Evolutionary conservation across 495 filamentous ascomycete genomes (phyloP).

Genomic region (Lineolata rhizophorae): DNA sequence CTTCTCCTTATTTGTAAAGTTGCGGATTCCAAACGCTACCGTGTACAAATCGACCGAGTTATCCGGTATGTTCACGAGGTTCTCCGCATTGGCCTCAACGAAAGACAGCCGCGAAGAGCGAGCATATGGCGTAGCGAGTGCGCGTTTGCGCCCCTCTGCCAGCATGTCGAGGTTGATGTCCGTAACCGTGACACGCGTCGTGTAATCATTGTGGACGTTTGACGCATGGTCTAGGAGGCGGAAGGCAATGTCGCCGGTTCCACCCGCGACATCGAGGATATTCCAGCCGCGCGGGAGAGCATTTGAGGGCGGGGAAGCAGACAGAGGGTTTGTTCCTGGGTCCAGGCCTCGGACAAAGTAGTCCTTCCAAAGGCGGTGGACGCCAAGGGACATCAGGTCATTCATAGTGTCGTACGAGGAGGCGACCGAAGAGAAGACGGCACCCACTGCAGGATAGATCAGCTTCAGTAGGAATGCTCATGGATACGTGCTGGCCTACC

Average conservation of each 20-base stretch:
- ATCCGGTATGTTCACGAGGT: slow-evolving; percentile 39
- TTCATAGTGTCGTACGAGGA: slow-evolving; percentile 91
- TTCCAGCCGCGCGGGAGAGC: slow-evolving; percentile 33
- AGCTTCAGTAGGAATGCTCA: too few species aligned
- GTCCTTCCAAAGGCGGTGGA: slow-evolving; percentile 97
- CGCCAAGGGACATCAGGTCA: slow-evolving; percentile 93
- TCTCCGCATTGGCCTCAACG: slow-evolving; percentile 78
- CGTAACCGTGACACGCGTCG: slow-evolving; percentile 64
- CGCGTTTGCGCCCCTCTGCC: slow-evolving; percentile 61
- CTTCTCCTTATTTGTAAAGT: slow-evolving; percentile 70
- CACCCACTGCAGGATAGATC: slow-evolving; percentile 46
- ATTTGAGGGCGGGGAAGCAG: slow-evolving; percentile 15
- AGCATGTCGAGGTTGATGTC: slow-evolving; percentile 97
- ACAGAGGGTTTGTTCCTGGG: slow-evolving; percentile 49
- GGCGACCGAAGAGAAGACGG: slow-evolving; percentile 90
- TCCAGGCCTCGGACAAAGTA: slow-evolving; percentile 84
- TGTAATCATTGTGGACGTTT: slow-evolving; percentile 53
- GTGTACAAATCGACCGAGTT: slow-evolving; percentile 76
- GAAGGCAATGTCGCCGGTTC: slow-evolving; percentile 95
- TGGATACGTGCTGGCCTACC: slow-evolving; percentile 22
- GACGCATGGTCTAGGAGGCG: slow-evolving; percentile 82
- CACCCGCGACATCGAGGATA: slow-evolving; percentile 93
- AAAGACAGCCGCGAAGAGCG: slow-evolving; percentile 40
- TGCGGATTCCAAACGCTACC: slow-evolving; percentile 91
- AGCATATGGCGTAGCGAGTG: slow-evolving; percentile 34